Percentiles rank a stretch among this genome's conserved stretches.
Evolutionary conservation across 1,284 basidiomycete genomes (phyloP).

Genomic region (Trametes hirsuta): DNA sequence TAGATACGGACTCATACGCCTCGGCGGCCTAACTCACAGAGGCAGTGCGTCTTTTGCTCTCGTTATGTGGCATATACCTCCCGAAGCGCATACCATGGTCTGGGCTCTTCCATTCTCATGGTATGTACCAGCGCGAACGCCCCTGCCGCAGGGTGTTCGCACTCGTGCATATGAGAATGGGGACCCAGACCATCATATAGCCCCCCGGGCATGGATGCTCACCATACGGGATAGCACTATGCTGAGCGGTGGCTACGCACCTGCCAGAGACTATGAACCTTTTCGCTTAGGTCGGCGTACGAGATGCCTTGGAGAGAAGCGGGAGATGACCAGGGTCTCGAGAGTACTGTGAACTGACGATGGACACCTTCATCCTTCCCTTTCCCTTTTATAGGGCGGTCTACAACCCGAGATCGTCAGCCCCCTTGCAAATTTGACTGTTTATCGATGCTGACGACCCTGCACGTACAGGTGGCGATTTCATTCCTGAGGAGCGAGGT

Average conservation of each 20-base stretch:
- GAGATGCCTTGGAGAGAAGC: background rate
- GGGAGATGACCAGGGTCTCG: too few species aligned
- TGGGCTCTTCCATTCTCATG: conserved; percentile 36
- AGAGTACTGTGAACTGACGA: too few species aligned
- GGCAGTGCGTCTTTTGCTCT: too few species aligned
- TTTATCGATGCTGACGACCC: conserved; percentile 1
- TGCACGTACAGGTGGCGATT: background rate
- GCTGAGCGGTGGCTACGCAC: background rate
- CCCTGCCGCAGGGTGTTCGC: conserved; percentile 25
- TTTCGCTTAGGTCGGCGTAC: too few species aligned
- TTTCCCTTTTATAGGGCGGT: background rate
- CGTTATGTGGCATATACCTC: background rate
- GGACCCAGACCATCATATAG: conserved; percentile 23
- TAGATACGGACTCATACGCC: too few species aligned
- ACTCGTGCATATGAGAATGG: conserved; percentile 32
- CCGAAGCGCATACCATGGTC: conserved; percentile 26
- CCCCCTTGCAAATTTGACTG: background rate
- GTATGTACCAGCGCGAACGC: conserved; percentile 30
- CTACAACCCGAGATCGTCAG: background rate
- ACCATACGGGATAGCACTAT: background rate
- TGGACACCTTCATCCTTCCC: too few species aligned
- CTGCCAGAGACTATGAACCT: background rate
- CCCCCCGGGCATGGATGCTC: conserved; percentile 4
- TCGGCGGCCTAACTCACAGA: too few species aligned
- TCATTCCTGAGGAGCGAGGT: background rate